Percentiles rank a stretch among this genome's conserved stretches.
Evolutionary conservation across 805 yeast genomes (phyloP).

Genomic region (Candida xiaguanensis): DNA sequence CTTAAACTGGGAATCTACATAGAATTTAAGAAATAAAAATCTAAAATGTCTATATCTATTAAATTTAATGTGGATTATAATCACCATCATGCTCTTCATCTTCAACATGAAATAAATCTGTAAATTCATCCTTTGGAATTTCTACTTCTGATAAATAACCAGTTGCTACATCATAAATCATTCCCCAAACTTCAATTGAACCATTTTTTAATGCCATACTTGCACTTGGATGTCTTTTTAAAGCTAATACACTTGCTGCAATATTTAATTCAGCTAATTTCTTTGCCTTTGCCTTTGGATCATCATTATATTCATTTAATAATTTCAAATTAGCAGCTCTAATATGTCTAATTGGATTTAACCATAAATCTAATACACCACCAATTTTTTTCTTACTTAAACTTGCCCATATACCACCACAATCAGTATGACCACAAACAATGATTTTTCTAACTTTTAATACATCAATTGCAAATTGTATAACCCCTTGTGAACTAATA

Average conservation of each 20-base stretch:
- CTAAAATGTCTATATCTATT: too few relatives aligned
- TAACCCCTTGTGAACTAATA: slow-evolving; percentile 67
- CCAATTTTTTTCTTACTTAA: slow-evolving; percentile 62
- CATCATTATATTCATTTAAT: slow-evolving; percentile 44
- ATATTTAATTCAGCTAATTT: slow-evolving; percentile 75
- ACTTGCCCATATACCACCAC: slow-evolving; percentile 90
- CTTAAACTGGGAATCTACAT: slow-evolving; percentile 55
- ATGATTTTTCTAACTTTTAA: slow-evolving; percentile 76
- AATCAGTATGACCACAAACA: slow-evolving; percentile 92
- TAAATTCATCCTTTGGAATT: slow-evolving; percentile 40
- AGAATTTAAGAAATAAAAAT: too few relatives aligned
- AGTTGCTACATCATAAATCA: slow-evolving; percentile 77
- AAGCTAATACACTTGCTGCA: slow-evolving; percentile 62
- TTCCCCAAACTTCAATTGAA: slow-evolving; percentile 73
- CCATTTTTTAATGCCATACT: slow-evolving; percentile 58
- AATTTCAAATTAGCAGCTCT: slow-evolving; percentile 55
- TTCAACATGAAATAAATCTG: slow-evolving; percentile 39
- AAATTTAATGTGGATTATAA: slow-evolving; percentile 10
- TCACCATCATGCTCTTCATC: slow-evolving; percentile 16
- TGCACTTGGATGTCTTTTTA: slow-evolving; percentile 65
- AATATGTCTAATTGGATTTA: slow-evolving; percentile 63
- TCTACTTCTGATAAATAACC: slow-evolving; percentile 53
- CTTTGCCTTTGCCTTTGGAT: slow-evolving; percentile 52
- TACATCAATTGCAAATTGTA: slow-evolving; percentile 85
- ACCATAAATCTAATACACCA: slow-evolving; percentile 70